Evolutionary conservation across 257 asterid species (phyloP).

Genomic region (Nicotiana sylvestris): DNA sequence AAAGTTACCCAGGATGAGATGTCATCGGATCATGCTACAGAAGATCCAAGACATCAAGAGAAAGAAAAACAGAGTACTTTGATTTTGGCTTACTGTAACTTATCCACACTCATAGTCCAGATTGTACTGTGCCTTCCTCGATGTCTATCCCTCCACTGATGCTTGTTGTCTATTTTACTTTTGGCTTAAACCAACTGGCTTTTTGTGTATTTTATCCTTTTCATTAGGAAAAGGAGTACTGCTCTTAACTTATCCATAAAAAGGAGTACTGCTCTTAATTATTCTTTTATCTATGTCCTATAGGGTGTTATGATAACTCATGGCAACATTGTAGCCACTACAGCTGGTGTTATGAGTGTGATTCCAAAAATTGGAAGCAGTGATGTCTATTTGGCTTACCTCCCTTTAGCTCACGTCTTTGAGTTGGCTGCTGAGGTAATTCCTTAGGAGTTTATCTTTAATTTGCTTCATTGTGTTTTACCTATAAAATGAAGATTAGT

Average conservation of each 20-base stretch:
- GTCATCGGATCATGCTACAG: background rate
- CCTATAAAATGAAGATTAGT: background rate
- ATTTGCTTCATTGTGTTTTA: slow-evolving; percentile 8
- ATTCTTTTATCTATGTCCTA: background rate
- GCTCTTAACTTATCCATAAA: background rate
- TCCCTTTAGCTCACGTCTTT: slow-evolving; percentile 92
- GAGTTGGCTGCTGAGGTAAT: slow-evolving; percentile 94
- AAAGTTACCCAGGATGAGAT: background rate
- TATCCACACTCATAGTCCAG: background rate
- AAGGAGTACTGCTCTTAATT: background rate
- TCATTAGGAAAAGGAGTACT: background rate
- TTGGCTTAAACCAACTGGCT: background rate
- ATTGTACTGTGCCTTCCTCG: background rate
- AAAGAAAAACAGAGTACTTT: background rate
- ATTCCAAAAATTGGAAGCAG: slow-evolving; percentile 61
- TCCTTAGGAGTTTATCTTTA: slow-evolving; percentile 1
- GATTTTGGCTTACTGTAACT: background rate
- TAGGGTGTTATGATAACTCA: slow-evolving; percentile 98
- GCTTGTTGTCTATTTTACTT: background rate
- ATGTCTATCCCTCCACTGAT: background rate
- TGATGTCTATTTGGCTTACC: slow-evolving; percentile 80
- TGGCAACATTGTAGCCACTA: slow-evolving; percentile 84
- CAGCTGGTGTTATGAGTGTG: slow-evolving; percentile 87
- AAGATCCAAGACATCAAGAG: background rate
- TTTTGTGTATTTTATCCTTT: background rate